Percentiles rank a stretch among this genome's conserved stretches.
phyloP scores from a whole-genome alignment of 345 rosid species.

The Corchorus capsularis region DNA sequence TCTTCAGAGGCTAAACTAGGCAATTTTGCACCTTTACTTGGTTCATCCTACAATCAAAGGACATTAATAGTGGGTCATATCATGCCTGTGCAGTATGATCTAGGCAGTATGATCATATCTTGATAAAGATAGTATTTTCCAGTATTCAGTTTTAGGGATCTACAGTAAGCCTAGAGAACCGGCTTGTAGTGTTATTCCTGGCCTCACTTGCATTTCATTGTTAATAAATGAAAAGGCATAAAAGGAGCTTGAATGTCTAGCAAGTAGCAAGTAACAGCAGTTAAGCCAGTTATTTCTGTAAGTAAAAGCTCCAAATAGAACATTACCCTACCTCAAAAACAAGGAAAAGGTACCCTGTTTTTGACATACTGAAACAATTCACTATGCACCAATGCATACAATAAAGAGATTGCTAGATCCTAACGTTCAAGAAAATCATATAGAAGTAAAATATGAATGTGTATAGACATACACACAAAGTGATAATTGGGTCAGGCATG shows the following conservation, averaged over 20 bases:
- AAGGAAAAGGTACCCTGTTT: background rate
- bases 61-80: background rate
- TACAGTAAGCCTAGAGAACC: conserved; percentile 5
- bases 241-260: background rate
- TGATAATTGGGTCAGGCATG: background rate
- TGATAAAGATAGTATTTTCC: background rate
- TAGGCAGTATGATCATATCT: background rate
- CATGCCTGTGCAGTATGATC: background rate
- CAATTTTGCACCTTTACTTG: background rate
- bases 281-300: background rate
- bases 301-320: background rate
- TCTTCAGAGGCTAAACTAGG: conserved; percentile 32
- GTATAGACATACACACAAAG: background rate
- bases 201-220: background rate
- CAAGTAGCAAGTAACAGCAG: background rate
- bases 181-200: background rate
- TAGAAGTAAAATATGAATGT: background rate
- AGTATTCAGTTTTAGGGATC: background rate
- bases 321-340: background rate
- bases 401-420: background rate
- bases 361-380: background rate
- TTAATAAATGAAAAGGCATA: background rate
- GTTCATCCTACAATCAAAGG: background rate
- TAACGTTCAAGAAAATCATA: background rate
- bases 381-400: background rate